phyloP scores from a whole-genome alignment of 177 flowering plant genomes.

The Vitis hybrid region DNA sequence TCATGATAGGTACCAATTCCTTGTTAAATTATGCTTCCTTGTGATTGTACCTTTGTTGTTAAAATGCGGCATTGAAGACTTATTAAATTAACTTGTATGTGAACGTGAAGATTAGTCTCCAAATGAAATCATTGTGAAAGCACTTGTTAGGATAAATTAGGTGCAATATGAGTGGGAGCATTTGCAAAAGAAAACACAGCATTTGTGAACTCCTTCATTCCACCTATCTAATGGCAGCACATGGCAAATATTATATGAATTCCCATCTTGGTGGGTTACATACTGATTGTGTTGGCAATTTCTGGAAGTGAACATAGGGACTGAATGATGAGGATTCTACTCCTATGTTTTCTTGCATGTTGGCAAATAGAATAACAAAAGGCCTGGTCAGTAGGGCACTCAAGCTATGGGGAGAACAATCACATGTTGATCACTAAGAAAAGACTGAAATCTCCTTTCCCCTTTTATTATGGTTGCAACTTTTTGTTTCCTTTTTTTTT shows the following conservation, averaged over 20 bases:
- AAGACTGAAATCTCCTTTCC: neutral
- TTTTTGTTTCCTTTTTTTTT: neutral
- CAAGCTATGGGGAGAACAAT: neutral
- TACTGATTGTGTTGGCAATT: neutral
- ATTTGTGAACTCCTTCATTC: neutral
- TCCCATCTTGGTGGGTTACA: constrained; percentile 1
- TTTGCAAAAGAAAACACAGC: neutral
- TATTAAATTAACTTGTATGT: too few species aligned
- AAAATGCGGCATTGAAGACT: neutral
- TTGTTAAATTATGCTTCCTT: neutral
- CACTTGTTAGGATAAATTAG: neutral
- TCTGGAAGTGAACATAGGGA: neutral
- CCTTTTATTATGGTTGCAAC: neutral
- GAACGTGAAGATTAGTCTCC: neutral
- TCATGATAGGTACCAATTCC: constrained; percentile 5
- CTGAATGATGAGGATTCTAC: constrained; percentile 10
- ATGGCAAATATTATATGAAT: neutral
- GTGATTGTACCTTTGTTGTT: neutral
- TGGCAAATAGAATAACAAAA: neutral
- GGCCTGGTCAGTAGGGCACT: neutral
- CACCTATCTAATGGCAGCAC: neutral
- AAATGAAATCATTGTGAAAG: neutral
- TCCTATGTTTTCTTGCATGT: constrained; percentile 8
- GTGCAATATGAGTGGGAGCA: too few species aligned
- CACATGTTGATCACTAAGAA: too few species aligned